Conservation (phyloP, 1,284 basidiomycete species). For the Naganishia sp. region DNA sequence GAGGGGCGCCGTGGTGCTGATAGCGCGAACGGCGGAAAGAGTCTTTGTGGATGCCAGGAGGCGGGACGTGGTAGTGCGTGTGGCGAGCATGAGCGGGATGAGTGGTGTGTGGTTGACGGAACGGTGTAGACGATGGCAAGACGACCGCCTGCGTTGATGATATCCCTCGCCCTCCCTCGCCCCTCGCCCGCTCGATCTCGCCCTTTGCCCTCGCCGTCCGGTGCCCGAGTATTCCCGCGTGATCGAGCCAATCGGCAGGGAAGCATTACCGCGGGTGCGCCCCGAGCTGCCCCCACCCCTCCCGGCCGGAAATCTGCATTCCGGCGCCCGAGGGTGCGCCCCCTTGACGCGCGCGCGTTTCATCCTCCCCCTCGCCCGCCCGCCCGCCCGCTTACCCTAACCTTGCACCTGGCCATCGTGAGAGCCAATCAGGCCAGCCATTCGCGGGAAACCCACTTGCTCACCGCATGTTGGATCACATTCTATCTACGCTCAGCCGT, state of each 20-base stretch:
- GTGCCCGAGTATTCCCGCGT: conserved; percentile 20
- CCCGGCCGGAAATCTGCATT: no score
- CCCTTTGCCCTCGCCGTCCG: neutral
- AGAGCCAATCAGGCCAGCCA: conserved; percentile 24
- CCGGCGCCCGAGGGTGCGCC: no score
- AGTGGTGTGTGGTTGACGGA: neutral
- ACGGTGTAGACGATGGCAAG: no score
- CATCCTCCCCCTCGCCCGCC: neutral
- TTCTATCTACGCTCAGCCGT: no score
- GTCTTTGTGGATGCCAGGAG: conserved; percentile 2
- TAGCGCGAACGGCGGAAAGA: conserved; percentile 32
- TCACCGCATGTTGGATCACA: no score
- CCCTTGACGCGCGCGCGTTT: no score
- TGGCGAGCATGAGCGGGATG: conserved; percentile 30
- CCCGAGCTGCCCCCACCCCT: neutral
- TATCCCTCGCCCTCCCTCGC: neutral
- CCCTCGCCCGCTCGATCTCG: conserved; percentile 5
- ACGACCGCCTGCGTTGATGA: neutral
- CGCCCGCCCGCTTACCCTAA: neutral
- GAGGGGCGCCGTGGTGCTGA: conserved; percentile 41
- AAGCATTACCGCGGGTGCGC: conserved; percentile 4
- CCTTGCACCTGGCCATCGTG: conserved; percentile 11
- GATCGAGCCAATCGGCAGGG: conserved; percentile 17
- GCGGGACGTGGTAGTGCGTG: conserved; percentile 10
- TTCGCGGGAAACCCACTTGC: no score